phyloP scores from a whole-genome alignment of 306 rosid species.

The Sechiopsis laciniata region DNA sequence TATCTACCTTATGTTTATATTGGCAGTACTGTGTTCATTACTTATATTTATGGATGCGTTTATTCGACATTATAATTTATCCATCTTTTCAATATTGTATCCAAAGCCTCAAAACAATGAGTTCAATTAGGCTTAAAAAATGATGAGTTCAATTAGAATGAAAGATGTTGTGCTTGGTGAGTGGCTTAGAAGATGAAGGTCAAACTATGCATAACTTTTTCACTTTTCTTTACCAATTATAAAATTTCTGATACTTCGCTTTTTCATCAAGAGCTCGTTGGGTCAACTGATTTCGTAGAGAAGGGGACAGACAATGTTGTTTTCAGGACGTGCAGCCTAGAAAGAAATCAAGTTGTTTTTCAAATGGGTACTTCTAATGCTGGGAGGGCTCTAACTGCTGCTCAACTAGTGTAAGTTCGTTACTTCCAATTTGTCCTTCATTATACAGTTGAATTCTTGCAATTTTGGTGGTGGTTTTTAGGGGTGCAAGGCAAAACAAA shows the following conservation, averaged over 20 bases:
- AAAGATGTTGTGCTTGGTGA: constrained; percentile 2
- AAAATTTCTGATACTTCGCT: constrained; percentile 1
- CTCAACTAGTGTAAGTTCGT: constrained; percentile 68
- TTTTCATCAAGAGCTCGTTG: constrained; percentile 40
- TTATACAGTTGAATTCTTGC: constrained; percentile 18
- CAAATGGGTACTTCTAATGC: constrained; percentile 89
- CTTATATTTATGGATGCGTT: background rate
- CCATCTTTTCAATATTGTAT: background rate
- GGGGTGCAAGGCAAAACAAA: too few relatives aligned
- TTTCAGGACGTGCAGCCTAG: constrained; percentile 77
- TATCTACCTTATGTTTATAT: background rate
- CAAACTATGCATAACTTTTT: background rate
- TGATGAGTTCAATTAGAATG: constrained; percentile 1
- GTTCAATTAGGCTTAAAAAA: background rate
- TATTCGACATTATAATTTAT: background rate
- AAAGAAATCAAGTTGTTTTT: constrained; percentile 66
- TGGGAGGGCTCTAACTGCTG: constrained; percentile 69
- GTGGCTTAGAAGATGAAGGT: background rate
- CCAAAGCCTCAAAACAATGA: background rate
- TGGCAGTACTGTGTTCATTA: background rate
- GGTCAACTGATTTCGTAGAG: constrained; percentile 77
- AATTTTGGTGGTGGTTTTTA: background rate
- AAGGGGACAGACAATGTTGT: constrained; percentile 63
- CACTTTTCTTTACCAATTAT: background rate
- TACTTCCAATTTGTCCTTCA: background rate